phyloP scores from a whole-genome alignment of 257 asterid genomes.

The Solanum corneliomulleri region DNA sequence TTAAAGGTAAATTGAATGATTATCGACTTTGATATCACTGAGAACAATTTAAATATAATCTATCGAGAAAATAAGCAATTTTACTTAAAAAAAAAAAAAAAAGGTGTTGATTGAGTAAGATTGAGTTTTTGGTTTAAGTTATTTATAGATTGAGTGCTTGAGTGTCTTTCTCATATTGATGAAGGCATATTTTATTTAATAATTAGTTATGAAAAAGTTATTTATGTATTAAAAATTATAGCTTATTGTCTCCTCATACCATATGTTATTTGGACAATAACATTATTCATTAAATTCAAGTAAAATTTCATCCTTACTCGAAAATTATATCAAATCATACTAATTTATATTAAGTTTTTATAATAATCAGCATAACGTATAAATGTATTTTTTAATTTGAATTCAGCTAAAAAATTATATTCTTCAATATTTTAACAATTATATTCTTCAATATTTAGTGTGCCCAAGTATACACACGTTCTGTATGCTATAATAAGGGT shows the following conservation, averaged over 20 bases:
- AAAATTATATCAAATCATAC: too few relatives aligned
- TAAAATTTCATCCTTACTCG: not conserved
- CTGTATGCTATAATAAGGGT: too few relatives aligned
- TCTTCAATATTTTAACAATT: too few relatives aligned
- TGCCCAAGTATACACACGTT: accelerated
- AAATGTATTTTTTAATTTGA: not conserved
- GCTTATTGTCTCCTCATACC: not conserved
- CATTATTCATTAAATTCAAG: not conserved
- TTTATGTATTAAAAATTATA: not conserved
- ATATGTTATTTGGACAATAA: too few relatives aligned
- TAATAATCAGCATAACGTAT: too few relatives aligned
- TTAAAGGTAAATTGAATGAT: not conserved
- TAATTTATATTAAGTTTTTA: too few relatives aligned
- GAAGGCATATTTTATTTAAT: too few relatives aligned
- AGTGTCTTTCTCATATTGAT: not conserved
- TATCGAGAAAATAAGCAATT: too few relatives aligned
- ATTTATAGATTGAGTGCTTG: not conserved
- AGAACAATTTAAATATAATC: too few relatives aligned
- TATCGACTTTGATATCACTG: accelerated
- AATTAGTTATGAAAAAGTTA: too few relatives aligned
- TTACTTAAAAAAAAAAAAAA: accelerated
- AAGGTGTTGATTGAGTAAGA: not conserved
- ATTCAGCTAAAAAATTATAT: accelerated
- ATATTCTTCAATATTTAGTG: accelerated
- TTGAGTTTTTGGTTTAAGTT: accelerated